Conservation (phyloP, 106 monocot genomes). For the Acorus gramineus region DNA sequence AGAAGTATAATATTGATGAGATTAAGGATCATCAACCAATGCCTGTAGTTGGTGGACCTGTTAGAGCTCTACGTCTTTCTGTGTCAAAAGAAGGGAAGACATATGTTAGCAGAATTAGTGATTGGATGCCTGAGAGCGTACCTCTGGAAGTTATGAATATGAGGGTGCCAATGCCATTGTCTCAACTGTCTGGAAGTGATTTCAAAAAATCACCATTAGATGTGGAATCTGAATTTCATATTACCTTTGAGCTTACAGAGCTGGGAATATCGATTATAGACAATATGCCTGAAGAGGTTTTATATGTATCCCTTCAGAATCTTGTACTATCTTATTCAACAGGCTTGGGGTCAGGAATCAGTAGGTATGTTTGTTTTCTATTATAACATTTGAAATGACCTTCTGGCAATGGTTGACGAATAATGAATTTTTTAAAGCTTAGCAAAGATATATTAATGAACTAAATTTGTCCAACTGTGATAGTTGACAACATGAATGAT, state of each 20-base stretch:
- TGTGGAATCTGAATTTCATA: conserved; percentile 62
- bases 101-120: conserved; percentile 52
- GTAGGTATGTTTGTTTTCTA: conserved; percentile 43
- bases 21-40: conserved; percentile 57
- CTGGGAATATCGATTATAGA: conserved; percentile 74
- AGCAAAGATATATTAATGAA: too few species aligned
- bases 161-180: conserved; percentile 17
- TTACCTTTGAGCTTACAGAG: conserved; percentile 74
- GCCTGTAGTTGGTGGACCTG: conserved; percentile 29
- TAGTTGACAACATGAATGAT: too few species aligned
- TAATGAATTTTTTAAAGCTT: background rate
- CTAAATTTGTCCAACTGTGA: too few species aligned
- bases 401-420: background rate
- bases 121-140: conserved; percentile 75
- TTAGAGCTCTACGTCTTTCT: conserved; percentile 41
- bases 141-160: conserved; percentile 9
- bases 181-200: conserved; percentile 39
- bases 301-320: conserved; percentile 73
- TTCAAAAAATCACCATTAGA: conserved; percentile 31
- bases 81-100: conserved; percentile 72
- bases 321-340: conserved; percentile 70
- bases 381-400: background rate
- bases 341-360: conserved; percentile 81
- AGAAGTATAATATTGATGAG: conserved; percentile 67
- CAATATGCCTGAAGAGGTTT: conserved; percentile 88